These are phyloP conservation scores for Eragrostis tef DNA, from an alignment of 202 grass and related monocot species.

Conservation along the genomic window DNA sequence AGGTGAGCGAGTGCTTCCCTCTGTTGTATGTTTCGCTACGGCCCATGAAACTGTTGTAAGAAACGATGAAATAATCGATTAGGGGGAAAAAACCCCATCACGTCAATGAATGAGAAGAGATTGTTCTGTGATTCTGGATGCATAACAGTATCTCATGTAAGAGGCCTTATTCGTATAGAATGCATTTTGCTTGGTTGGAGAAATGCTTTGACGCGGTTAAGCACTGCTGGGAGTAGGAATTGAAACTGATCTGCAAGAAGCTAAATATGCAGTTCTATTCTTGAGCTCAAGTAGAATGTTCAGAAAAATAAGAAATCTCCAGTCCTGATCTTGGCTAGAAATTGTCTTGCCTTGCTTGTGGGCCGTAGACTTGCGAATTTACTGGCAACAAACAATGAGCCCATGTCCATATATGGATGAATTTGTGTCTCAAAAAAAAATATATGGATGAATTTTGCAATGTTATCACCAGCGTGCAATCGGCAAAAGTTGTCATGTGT, in stretches of 20 bases:
- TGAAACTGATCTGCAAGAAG: neutral
- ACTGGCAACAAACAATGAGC: neutral
- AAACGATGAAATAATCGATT: neutral
- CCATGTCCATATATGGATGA: neutral
- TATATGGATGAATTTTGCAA: neutral
- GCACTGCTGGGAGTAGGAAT: neutral
- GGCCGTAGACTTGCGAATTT: too few relatives aligned
- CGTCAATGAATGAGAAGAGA: neutral
- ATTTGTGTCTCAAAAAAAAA: too few relatives aligned
- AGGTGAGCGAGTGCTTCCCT: conserved; percentile 20
- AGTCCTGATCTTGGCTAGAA: neutral
- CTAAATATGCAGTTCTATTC: neutral
- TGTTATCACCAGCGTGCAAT: neutral
- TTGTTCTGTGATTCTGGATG: neutral
- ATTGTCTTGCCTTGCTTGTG: neutral
- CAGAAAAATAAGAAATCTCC: neutral
- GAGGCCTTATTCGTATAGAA: neutral
- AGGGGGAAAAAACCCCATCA: conserved; percentile 9
- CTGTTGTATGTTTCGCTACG: conserved; percentile 6
- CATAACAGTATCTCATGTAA: neutral
- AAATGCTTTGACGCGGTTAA: neutral
- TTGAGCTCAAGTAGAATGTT: neutral
- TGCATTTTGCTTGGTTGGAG: neutral
- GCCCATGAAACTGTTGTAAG: conserved; percentile 7
- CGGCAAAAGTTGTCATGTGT: neutral